Evolutionary conservation across 495 filamentous ascomycete species (phyloP).

Genomic region (Xylaria nigripes): DNA sequence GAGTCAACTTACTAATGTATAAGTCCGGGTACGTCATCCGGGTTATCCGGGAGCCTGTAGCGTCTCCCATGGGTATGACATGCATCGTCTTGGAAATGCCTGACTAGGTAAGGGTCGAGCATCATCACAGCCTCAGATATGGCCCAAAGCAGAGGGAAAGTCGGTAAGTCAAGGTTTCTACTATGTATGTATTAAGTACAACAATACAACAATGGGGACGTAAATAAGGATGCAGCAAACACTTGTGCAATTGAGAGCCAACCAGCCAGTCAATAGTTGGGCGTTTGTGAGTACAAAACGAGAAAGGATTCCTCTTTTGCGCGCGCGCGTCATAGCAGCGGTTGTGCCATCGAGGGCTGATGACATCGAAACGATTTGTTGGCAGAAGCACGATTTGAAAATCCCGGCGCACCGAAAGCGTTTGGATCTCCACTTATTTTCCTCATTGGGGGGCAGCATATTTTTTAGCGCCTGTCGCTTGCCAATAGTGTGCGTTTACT

Average conservation of each 20-base stretch:
- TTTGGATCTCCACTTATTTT: not conserved
- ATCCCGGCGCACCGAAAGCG: no score
- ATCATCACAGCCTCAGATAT: no score
- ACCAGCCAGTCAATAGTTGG: not conserved
- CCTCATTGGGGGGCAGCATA: not conserved
- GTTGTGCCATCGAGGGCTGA: not conserved
- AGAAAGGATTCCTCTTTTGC: not conserved
- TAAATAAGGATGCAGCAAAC: no score
- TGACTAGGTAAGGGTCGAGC: no score
- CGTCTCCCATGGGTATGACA: not conserved
- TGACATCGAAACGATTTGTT: not conserved
- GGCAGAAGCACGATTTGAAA: not conserved
- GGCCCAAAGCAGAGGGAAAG: not conserved
- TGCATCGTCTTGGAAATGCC: not conserved
- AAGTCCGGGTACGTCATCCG: slow-evolving; percentile 9
- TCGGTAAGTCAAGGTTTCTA: not conserved
- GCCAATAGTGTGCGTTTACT: not conserved
- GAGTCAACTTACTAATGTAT: not conserved
- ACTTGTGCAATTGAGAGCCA: not conserved
- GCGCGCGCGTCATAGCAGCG: slow-evolving; percentile 4
- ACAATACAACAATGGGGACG: no score
- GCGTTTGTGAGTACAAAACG: not conserved
- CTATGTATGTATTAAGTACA: no score
- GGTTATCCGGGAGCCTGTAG: not conserved
- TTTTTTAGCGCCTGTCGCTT: not conserved